A percentile compares a stretch with the other conserved stretches of the same genome.
Conservation (phyloP, 805 yeast genomes). For the Debaryomyces tyrocola region DNA sequence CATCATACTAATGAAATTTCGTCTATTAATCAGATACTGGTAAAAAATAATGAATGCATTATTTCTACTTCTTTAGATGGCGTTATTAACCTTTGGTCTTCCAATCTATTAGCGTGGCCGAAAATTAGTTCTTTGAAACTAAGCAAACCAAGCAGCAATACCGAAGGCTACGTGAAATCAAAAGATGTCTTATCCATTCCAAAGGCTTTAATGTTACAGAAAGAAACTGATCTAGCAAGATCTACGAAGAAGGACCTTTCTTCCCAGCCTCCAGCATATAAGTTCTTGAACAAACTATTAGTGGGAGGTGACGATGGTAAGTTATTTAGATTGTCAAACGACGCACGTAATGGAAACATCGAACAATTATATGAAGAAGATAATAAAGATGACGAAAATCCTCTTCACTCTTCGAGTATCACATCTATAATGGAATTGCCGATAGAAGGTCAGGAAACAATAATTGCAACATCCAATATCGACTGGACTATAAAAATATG, state of each 20-base stretch:
- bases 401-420: constrained; percentile 1
- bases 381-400: constrained; percentile 1
- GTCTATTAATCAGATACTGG: constrained; percentile 19
- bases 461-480: constrained; percentile 17
- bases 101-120: constrained; percentile 31
- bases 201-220: background rate
- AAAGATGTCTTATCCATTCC: constrained; percentile 3
- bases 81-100: constrained; percentile 32
- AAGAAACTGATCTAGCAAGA: background rate
- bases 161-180: background rate
- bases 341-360: constrained; percentile 13
- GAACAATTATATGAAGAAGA: constrained; percentile 7
- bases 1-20: constrained; percentile 23
- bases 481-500: constrained; percentile 26
- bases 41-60: constrained; percentile 19
- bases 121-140: constrained; percentile 15
- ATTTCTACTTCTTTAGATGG: constrained; percentile 26
- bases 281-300: constrained; percentile 17
- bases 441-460: background rate
- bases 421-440: constrained; percentile 4
- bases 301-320: constrained; percentile 20
- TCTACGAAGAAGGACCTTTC: background rate
- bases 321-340: constrained; percentile 17
- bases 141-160: constrained; percentile 3
- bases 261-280: constrained; percentile 8